Evolutionary conservation across 176 grass and related monocot species (phyloP), one percentile per base, ranked within the genome.

Genomic region (Eragrostis nindensis): DNA sequence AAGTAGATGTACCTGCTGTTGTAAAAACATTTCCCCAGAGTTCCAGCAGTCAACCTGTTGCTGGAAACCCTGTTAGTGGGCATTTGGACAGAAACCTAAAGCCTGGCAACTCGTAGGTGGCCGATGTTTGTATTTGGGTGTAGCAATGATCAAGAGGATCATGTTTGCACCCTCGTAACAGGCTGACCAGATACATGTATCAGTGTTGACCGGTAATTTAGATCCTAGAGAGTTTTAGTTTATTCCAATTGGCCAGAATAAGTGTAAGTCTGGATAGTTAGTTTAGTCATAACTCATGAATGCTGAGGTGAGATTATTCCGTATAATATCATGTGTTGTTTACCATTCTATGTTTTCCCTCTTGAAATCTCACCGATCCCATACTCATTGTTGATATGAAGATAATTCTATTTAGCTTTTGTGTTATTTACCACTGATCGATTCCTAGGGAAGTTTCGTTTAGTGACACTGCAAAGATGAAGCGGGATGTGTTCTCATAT

Each of bases 11-110:
- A 78, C 66, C 87, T 84, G 66, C 81, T 30, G 73, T 73, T 79
- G 65, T 80, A 83, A 84, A 82, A 92, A 67, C 85, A 80, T 80
- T 82, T 57, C 57, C 69, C 5, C 73, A 87, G 64, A 87, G 82
- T 94, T 89, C 87, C 62, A 89, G 77, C 77, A 92, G 81, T 82
- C 82, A 83, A 60, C 84, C 85, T 54, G 21, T 68, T 71, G 66
- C 83, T 88, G 82, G 62, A 71, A 86, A 77, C 71, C 47, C 83
- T 56, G 68, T 70, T 15, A 57, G 38, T 77, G 88, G 66, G 47
- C 81, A 87, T 87, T 75, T 84, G 45, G 86, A 98, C 40, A 92
- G 87, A 86, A 90, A 86, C 78, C 84, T 62, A 48, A 87, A 79
- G 75, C 78, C 54, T 77, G 89, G 88, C 69, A 85, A 86, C 67